These are phyloP conservation scores for Phtheirospermum japonicum DNA, from an alignment of 257 asterid species.

Conservation along the genomic window DNA sequence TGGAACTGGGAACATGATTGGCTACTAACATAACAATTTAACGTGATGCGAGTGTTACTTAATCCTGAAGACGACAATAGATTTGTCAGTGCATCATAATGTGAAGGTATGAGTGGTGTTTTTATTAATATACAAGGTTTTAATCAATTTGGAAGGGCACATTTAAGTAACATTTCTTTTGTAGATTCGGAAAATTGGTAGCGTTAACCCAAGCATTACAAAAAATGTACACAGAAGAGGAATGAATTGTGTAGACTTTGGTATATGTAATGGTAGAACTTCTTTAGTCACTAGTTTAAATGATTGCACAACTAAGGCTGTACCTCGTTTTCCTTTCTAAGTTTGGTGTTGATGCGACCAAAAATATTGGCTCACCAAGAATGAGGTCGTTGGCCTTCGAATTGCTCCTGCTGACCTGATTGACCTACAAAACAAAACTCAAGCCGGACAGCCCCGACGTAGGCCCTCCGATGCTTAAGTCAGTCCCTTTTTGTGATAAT, in stretches of 20 bases:
- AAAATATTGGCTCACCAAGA: too few species aligned
- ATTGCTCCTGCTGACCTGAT: too few species aligned
- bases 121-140: too few species aligned
- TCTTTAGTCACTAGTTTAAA: conserved; percentile 88
- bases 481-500: too few species aligned
- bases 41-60: conserved; percentile 97
- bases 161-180: conserved; percentile 28
- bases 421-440: too few species aligned
- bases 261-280: conserved; percentile 94
- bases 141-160: conserved; percentile 7
- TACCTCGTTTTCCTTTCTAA: conserved; percentile 24
- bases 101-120: conserved; percentile 70
- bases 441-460: too few species aligned
- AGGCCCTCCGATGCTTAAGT: too few species aligned
- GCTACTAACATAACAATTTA: conserved; percentile 89
- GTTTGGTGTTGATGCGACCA: conserved; percentile 20
- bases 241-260: conserved; percentile 92
- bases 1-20: conserved; percentile 99
- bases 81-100: conserved; percentile 95
- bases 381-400: too few species aligned
- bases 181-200: conserved; percentile 97
- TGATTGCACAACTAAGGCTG: conserved; percentile 96
- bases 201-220: conserved; percentile 95
- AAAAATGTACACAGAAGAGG: conserved; percentile 93
- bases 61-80: conserved; percentile 97